Base-by-base conservation (phyloP, 441 rosid genomes). In the Erodium texanum region DNA sequence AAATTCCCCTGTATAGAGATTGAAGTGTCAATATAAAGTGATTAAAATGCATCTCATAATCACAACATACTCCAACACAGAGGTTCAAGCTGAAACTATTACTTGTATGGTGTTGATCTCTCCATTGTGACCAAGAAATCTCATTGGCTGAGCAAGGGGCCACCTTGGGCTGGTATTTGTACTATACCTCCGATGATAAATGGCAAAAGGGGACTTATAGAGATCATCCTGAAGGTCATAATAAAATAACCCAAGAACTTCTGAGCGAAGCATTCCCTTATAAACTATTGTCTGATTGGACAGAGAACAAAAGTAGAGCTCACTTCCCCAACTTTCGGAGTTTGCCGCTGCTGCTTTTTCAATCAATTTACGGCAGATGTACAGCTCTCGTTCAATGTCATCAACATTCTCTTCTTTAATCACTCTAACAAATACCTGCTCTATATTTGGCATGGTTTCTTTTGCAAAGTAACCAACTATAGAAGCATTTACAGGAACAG, bases 101-200 rank as follows among this genome's bases (percentile, higher is more conserved):
- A 87, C 99, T 95, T 95, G 99, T 69, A 95, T 86, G 71, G 99
- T 95, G 74, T 95, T 95, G 82, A 95, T 95, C 85, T 95, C 99
- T 66, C 99, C 99, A 70, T 95, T 95, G 76, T 95, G 99, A 80
- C 99, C 99, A 81, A 95, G 98, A 78, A 95, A 92, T 81, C 99
- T 88, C 98, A 95, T 95, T 19, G 99, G 99, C 76, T 95, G 99
- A 75, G 99, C 99, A 79, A 95, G 93, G 75, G 97, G 98, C 99
- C 99, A 95, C 70, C 92, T 90, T 18, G 99, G 99, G 82, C 96
- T 95, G 63, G 99, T 95, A 78, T 95, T 95, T 77, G 99, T 95
- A 75, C 99, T 95, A 74, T 81, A 95, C 83, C 98, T 85, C 72
- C 98, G 84, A 75, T 95, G 99, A 83, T 95, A 95, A 71, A 95